Evolutionary conservation across 192 early-diverging fungal species (phyloP), one percentile per base, ranked within the genome.

Genomic region (Coemansia aciculifera): DNA sequence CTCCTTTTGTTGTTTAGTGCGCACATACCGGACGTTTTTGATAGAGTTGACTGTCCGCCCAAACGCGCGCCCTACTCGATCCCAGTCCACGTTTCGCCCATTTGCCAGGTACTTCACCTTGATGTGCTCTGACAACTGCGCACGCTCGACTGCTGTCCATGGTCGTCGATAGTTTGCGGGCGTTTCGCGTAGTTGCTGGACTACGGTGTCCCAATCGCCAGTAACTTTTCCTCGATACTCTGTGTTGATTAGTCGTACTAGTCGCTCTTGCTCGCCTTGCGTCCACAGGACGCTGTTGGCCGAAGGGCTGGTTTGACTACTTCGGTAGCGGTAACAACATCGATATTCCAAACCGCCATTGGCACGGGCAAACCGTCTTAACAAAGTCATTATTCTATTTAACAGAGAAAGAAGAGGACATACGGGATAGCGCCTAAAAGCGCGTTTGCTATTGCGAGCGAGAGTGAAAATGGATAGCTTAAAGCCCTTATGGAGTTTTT

Each of bases 131-230:
- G 21, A 32, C 23, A 66, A 6, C 44, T 36, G 46, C 1, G 23
- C 21, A 2, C 31, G 40, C 19, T 66, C 64, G 37, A 32, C 24
- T 2, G 13, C 11, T 10, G 48, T 54, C 64, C 64, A 66, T 15
- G 24, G 46, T 7, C 36, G 48, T n/a, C 34, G 34, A 37, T 54
- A 51, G 40, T 66, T 66, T 31, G 36, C n/a, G 7, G 64, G 64
- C 13, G 49, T 54, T 32, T 66, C 46, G 13, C 32, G 34, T n/a
- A 66, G 29, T 5, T 66, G 48, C 13, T 51, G 44, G 64, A 38
- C 49, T 19, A 66, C 64, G n/a, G 32, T n/a, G 13, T 66, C 64
- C 64, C 64, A 66, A 36, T 66, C 49, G 36, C 64, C 64, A 4
- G 31, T 36, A 21, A 66, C 36, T 40, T 66, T 66, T 19, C 64